phyloP scores from a whole-genome alignment of 805 yeast species.

The Suhomyces tanzawaensis region DNA sequence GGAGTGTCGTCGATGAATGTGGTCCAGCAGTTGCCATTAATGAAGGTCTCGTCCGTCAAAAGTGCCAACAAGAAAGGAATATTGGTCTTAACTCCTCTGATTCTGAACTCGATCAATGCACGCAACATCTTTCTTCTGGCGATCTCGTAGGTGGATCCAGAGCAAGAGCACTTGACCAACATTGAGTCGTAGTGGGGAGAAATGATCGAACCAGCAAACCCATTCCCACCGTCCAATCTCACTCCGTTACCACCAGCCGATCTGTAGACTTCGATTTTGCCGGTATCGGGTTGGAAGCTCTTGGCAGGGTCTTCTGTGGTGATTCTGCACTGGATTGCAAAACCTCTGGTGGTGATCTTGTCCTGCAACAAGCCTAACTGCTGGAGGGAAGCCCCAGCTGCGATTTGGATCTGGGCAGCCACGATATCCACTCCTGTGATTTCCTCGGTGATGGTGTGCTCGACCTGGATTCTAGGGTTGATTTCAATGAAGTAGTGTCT shows the following conservation, averaged over 20 bases:
- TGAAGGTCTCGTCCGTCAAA: slow-evolving; percentile 85
- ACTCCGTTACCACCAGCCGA: slow-evolving; percentile 99
- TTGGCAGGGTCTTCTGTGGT: slow-evolving; percentile 97
- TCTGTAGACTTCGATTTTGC: slow-evolving; percentile 95
- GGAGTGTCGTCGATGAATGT: slow-evolving; percentile 99
- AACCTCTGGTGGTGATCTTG: slow-evolving; percentile 92
- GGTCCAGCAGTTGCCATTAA: slow-evolving; percentile 91
- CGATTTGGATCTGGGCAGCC: slow-evolving; percentile 97
- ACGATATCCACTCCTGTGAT: slow-evolving; percentile 97
- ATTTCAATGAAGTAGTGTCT: slow-evolving; percentile 97
- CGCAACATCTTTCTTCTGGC: slow-evolving; percentile 97
- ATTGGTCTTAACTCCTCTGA: slow-evolving; percentile 98
- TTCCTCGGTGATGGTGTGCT: slow-evolving; percentile 98
- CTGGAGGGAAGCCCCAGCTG: slow-evolving; percentile 93
- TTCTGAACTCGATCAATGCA: slow-evolving; percentile 94
- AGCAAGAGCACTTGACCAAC: slow-evolving; percentile 96
- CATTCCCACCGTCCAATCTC: slow-evolving; percentile 97
- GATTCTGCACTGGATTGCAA: slow-evolving; percentile 98
- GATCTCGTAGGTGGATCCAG: slow-evolving; percentile 96
- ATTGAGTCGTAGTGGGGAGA: slow-evolving; percentile 97
- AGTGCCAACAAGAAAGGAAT: slow-evolving; percentile 93
- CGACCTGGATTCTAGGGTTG: slow-evolving; percentile 97
- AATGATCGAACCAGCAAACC: slow-evolving; percentile 93
- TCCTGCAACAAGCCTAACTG: slow-evolving; percentile 93
- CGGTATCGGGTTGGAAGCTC: slow-evolving; percentile 97